These are phyloP conservation scores for Phytophthora litchii DNA, from an alignment of 352 stramenopile genomes.

Conservation along the genomic window DNA sequence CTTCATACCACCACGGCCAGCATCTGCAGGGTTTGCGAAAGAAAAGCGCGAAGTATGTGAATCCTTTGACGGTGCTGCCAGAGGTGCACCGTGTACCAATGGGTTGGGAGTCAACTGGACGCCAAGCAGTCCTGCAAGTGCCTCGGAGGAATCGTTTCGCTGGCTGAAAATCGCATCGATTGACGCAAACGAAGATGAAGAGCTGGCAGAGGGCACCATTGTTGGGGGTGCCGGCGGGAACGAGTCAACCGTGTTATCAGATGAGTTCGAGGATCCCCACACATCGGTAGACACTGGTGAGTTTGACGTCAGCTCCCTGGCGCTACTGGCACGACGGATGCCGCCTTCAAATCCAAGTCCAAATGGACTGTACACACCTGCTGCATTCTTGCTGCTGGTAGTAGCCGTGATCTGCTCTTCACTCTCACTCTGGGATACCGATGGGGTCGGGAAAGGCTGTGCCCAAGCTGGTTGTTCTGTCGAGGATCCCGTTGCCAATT, in stretches of 20 bases:
- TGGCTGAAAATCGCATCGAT: slow-evolving; percentile 87
- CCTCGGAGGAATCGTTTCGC: slow-evolving; percentile 74
- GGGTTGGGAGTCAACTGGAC: slow-evolving; percentile 60
- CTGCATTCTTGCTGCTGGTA: slow-evolving; percentile 7
- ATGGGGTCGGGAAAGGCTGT: slow-evolving; percentile 66
- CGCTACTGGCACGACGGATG: slow-evolving; percentile 48
- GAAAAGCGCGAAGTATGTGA: slow-evolving; percentile 76
- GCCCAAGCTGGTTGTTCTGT: slow-evolving; percentile 70
- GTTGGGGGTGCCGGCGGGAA: slow-evolving; percentile 21
- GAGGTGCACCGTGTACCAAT: slow-evolving; percentile 40
- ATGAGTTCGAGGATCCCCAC: slow-evolving; percentile 37
- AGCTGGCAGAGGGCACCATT: slow-evolving; percentile 18
- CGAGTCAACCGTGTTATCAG: slow-evolving; percentile 18
- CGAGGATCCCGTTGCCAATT: slow-evolving; percentile 67
- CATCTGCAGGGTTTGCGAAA: slow-evolving; percentile 68
- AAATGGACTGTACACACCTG: slow-evolving; percentile 73
- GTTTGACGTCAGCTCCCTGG: slow-evolving; percentile 25
- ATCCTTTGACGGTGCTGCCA: slow-evolving; percentile 41
- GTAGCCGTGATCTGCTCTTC: slow-evolving; percentile 25
- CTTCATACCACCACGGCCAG: slow-evolving; percentile 13
- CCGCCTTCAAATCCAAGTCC: slow-evolving; percentile 73
- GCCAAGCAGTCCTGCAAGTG: slow-evolving; percentile 66
- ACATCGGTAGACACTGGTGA: slow-evolving; percentile 11
- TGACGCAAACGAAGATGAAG: slow-evolving; percentile 74
- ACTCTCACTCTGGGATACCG: slow-evolving; percentile 43